Evolutionary conservation across 208 protist species (phyloP).

Genomic region (Acanthamoeba comandoni): DNA sequence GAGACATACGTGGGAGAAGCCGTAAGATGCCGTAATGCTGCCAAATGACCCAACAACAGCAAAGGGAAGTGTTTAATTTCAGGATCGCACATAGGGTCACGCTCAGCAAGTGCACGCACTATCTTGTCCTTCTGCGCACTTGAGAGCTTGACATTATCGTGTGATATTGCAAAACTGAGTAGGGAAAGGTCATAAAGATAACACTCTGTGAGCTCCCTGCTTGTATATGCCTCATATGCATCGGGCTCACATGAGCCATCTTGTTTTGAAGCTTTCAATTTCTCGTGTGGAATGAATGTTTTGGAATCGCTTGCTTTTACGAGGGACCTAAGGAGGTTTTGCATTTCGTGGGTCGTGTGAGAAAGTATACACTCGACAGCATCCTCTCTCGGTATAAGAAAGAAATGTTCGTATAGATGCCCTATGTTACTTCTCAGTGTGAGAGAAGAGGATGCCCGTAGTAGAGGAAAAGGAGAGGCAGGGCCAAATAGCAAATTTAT

Average conservation of each 20-base stretch:
- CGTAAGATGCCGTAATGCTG: constrained; percentile 26
- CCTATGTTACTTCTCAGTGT: constrained; percentile 1
- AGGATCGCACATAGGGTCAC: background rate
- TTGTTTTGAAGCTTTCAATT: too few relatives aligned
- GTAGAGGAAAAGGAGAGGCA: background rate
- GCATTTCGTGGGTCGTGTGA: too few relatives aligned
- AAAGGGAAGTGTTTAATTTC: background rate
- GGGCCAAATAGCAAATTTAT: constrained; percentile 29
- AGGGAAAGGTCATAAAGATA: constrained; percentile 36
- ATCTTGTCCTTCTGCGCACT: background rate
- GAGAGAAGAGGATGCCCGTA: constrained; percentile 3
- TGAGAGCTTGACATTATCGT: constrained; percentile 3
- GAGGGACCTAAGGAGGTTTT: constrained; percentile 12
- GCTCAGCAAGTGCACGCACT: constrained; percentile 7
- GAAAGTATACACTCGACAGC: constrained; percentile 1
- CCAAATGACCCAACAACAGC: background rate
- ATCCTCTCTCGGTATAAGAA: constrained; percentile 21
- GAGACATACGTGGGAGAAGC: background rate
- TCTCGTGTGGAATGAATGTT: too few relatives aligned
- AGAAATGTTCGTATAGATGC: constrained; percentile 17
- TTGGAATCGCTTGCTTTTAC: background rate
- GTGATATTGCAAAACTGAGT: background rate
- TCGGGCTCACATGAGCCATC: too few relatives aligned
- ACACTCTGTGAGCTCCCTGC: background rate
- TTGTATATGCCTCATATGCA: too few relatives aligned